Percentiles rank a stretch among this genome's conserved stretches.
phyloP scores from a whole-genome alignment of 1,284 basidiomycete genomes.

The Rhizoctonia solani region DNA sequence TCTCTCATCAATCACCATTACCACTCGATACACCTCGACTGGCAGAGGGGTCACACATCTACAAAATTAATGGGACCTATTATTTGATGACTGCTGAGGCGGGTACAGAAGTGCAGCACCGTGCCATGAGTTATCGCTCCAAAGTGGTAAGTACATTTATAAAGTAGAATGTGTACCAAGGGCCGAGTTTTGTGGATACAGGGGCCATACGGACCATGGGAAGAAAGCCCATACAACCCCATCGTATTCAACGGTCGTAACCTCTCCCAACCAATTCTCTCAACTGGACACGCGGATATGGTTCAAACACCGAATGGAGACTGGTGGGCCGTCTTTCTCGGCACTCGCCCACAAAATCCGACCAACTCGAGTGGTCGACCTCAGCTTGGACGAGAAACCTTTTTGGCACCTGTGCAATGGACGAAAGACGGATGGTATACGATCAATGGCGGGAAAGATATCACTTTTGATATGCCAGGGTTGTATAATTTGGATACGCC shows the following conservation, averaged over 20 bases:
- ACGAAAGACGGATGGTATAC: constrained; percentile 36
- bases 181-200: background rate
- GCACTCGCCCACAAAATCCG: constrained; percentile 36
- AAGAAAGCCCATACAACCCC: constrained; percentile 36
- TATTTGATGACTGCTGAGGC: constrained; percentile 36
- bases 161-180: background rate
- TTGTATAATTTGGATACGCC: constrained; percentile 36
- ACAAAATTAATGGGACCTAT: constrained; percentile 35
- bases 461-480: constrained; percentile 37
- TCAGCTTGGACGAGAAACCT: constrained; percentile 37
- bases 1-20: constrained; percentile 24
- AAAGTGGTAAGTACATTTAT: background rate
- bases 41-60: constrained; percentile 36
- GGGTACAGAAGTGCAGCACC: constrained; percentile 34
- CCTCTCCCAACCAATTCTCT: constrained; percentile 33
- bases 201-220: constrained; percentile 37
- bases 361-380: constrained; percentile 33
- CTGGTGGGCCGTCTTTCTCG: constrained; percentile 39
- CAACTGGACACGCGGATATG: constrained; percentile 38
- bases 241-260: constrained; percentile 37
- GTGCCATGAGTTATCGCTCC: constrained; percentile 34
- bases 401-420: constrained; percentile 37
- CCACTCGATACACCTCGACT: constrained; percentile 31
- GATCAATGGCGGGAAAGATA: constrained; percentile 36
- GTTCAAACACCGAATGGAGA: constrained; percentile 37